Evolutionary conservation across 129 eudicot species (phyloP).

Genomic region (Rutidosis leptorrhynchoides): DNA sequence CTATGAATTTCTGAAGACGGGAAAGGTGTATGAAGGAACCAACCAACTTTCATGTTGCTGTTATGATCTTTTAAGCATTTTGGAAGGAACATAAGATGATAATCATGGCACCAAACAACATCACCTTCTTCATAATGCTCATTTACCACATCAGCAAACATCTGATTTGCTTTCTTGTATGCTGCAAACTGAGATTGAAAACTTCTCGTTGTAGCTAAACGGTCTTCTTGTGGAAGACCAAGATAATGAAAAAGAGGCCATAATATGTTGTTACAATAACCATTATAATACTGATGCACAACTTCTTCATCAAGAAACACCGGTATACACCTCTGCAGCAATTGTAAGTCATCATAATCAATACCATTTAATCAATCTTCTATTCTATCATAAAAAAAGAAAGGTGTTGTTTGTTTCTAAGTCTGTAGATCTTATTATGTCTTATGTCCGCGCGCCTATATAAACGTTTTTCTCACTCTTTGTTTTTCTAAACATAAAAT

Average conservation of each 20-base stretch:
- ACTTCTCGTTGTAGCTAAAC: conserved; percentile 90
- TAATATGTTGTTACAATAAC: conserved; percentile 91
- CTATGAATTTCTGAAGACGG: conserved; percentile 98
- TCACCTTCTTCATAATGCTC: conserved; percentile 91
- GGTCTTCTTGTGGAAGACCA: conserved; percentile 94
- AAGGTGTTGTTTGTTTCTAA: too few species aligned
- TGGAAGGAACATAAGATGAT: conserved; percentile 97
- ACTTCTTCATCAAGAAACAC: conserved; percentile 92
- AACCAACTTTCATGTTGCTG: conserved; percentile 92
- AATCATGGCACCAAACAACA: conserved; percentile 98
- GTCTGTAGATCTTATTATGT: too few species aligned
- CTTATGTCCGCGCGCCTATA: too few species aligned
- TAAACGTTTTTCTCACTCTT: too few species aligned
- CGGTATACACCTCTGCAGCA: conserved; percentile 85
- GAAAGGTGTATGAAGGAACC: conserved; percentile 97
- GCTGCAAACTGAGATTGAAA: conserved; percentile 96
- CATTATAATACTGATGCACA: conserved; percentile 91
- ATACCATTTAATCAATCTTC: neutral
- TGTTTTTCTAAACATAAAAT: too few species aligned
- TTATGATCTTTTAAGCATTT: conserved; percentile 70
- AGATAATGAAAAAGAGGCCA: conserved; percentile 97
- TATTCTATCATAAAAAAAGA: neutral
- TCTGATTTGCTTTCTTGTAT: conserved; percentile 86
- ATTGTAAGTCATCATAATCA: conserved; percentile 1
- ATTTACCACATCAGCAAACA: conserved; percentile 95